Percentiles rank a stretch among this genome's conserved stretches.
Evolutionary conservation across 2,329 filamentous ascomycete species (phyloP).

Genomic region (Fusarium sp.): DNA sequence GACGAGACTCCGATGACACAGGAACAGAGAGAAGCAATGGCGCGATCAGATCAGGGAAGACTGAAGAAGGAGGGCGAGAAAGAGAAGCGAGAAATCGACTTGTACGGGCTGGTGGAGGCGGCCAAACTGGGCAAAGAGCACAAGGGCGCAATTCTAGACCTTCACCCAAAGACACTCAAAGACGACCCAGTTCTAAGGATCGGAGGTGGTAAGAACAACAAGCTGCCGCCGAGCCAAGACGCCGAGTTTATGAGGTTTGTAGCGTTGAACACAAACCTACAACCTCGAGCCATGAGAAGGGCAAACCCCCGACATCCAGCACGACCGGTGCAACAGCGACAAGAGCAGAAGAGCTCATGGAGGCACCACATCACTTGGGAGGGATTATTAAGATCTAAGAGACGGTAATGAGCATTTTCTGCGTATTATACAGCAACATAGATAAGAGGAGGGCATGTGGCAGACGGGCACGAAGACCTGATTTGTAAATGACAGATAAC

Average conservation of each 20-base stretch:
- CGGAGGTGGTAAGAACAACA: slow-evolving; percentile 41
- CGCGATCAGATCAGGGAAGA: slow-evolving; percentile 35
- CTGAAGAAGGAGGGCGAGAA: slow-evolving; percentile 33
- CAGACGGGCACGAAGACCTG: slow-evolving; percentile 1
- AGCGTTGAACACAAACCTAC: slow-evolving; percentile 19
- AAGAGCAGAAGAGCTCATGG: slow-evolving; percentile 20
- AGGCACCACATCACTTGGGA: slow-evolving; percentile 46
- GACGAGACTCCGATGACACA: slow-evolving; percentile 43
- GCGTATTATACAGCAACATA: neutral
- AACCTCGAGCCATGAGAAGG: slow-evolving; percentile 14
- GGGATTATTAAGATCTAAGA: slow-evolving; percentile 44
- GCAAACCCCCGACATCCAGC: neutral
- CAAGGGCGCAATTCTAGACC: slow-evolving; percentile 52
- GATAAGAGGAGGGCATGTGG: slow-evolving; percentile 5
- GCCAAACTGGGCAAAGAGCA: slow-evolving; percentile 47
- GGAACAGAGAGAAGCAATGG: slow-evolving; percentile 44
- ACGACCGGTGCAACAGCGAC: slow-evolving; percentile 10
- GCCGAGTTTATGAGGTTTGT: slow-evolving; percentile 50
- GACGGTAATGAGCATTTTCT: slow-evolving; percentile 19
- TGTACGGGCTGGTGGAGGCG: slow-evolving; percentile 50
- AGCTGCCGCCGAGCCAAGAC: slow-evolving; percentile 58
- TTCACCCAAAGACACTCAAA: slow-evolving; percentile 56
- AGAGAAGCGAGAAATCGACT: slow-evolving; percentile 47
- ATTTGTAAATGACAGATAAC: slow-evolving; percentile 36
- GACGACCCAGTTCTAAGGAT: slow-evolving; percentile 55